Conservation (phyloP, 768 basidiomycete genomes). For the Heimioporus sp. region DNA sequence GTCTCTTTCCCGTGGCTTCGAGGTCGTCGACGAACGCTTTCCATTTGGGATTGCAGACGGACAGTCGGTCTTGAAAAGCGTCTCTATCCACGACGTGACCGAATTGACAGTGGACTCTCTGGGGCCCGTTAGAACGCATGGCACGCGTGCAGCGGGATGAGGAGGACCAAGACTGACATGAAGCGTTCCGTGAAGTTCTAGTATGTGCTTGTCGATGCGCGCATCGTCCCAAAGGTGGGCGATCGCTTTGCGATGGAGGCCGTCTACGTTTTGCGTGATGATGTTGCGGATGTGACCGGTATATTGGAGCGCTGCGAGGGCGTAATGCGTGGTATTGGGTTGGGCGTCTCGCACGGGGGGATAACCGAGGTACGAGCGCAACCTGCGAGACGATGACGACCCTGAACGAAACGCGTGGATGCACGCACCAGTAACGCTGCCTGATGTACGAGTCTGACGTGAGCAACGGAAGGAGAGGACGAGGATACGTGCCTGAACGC, state of each 20-base stretch:
- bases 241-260: slow-evolving; percentile 83
- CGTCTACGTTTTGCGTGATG: slow-evolving; percentile 94
- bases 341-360: slow-evolving; percentile 77
- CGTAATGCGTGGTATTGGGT: slow-evolving; percentile 89
- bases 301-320: slow-evolving; percentile 79
- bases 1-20: slow-evolving; percentile 53
- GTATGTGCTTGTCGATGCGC: slow-evolving; percentile 43
- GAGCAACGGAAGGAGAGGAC: neutral
- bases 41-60: slow-evolving; percentile 77
- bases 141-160: neutral
- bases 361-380: slow-evolving; percentile 83
- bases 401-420: too few species aligned
- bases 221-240: slow-evolving; percentile 39
- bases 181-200: slow-evolving; percentile 89
- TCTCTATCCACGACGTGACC: slow-evolving; percentile 69
- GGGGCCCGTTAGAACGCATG: slow-evolving; percentile 9
- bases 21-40: slow-evolving; percentile 63
- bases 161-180: slow-evolving; percentile 49
- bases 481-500: slow-evolving; percentile 58
- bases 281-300: slow-evolving; percentile 56
- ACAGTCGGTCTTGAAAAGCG: slow-evolving; percentile 72
- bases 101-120: slow-evolving; percentile 72
- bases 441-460: slow-evolving; percentile 35
- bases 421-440: slow-evolving; percentile 76
- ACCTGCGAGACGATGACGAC: slow-evolving; percentile 31